Evolutionary conservation across 495 filamentous ascomycete genomes (phyloP), one percentile per base, ranked within the genome.

Genomic region (Penicillium turbatum): DNA sequence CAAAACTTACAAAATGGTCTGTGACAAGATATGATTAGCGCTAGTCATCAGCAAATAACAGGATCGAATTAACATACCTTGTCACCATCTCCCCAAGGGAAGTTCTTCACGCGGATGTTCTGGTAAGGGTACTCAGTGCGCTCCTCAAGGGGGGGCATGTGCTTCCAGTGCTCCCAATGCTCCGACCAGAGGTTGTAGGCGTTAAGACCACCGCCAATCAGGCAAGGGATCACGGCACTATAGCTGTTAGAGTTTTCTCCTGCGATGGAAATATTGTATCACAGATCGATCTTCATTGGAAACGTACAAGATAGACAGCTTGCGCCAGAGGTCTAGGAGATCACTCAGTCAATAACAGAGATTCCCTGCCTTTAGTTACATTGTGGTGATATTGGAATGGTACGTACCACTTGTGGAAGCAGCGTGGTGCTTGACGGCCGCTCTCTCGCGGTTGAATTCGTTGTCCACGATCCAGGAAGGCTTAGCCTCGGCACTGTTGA

Each of bases 91-190:
- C 91, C 90, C 87, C 87, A 97, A 60, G 82, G 81, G 82, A 75
- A 97, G 79, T 92, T 93, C 81, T 90, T 92, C 59, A 79, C 77
- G 64, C 92, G 83, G 66, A 96, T 84, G 79, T 97, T 97, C 83
- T 90, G 87, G 81, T 91, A 97, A 51, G 89, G 81, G 77, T 96
- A 97, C 77, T 96, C 85, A 59, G 77, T 65, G 64, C 88, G 84
- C 73, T 97, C 92, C 79, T 95, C 89, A 34, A 93, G 81, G 51
- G 92, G 86, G 47, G 87, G 81, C 77, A 88, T 76, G 78, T 97
- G 91, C 6, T 71, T 71, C 88, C 86, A 90, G 77, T 97, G 92
- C 76, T 93, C 88, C 92, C 90, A 96, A 74, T 97, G 92, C 82
- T 95, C 89, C 54, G 79, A 82, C 90, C 90, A 97, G 53, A 93